Evolutionary conservation across 2,329 filamentous ascomycete genomes (phyloP), one percentile per base, ranked within the genome.

Genomic region (Hymenoscyphus fraxineus): DNA sequence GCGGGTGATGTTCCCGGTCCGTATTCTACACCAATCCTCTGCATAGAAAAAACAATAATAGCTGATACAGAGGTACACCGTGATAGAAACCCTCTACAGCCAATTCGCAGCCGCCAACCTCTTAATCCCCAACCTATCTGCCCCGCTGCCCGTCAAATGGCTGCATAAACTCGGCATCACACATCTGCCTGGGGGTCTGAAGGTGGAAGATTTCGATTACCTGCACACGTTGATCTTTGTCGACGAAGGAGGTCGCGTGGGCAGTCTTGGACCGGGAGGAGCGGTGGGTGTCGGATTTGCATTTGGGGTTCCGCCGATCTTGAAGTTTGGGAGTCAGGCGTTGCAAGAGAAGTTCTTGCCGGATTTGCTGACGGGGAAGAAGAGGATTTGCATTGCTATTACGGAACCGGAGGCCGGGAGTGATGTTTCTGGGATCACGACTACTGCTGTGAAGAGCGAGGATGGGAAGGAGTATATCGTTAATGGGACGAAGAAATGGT

Each of bases 401-500:
- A 93, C 90, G 0, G 90, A 93, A 73, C 90, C 90, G 0, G 86
- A 85, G 61, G 89, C 89, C 0, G 90, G 90, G 0, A 87, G 83
- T 61, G 90, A 93, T 73, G 90, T 93, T 1, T 88, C 88, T 6
- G 89, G 88, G 71, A 89, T 92, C 68, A 81, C 82, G 3, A 92
- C 89, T 0, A 89, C 85, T 0, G 90, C 89, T 1, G 79, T 76
- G 3, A 88, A 86, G 74, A 83, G 80, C 6, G 72, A 79, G 0
- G 86, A 89, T 71, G 88, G 89, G 12, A 87, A 86, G 73, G 78
- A 85, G 71, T 93, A 89, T 73, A 81, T 92, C 58, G 78, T 92
- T 58, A 92, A 90, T 64, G 89, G 89, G n/a, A 81, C 83, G 0
- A 92, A 92, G 82, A 92, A 93, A 78, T 93, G 90, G 89, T 69